Base-by-base conservation (phyloP, 2,329 filamentous ascomycete genomes). In the Didymella lethalis region DNA sequence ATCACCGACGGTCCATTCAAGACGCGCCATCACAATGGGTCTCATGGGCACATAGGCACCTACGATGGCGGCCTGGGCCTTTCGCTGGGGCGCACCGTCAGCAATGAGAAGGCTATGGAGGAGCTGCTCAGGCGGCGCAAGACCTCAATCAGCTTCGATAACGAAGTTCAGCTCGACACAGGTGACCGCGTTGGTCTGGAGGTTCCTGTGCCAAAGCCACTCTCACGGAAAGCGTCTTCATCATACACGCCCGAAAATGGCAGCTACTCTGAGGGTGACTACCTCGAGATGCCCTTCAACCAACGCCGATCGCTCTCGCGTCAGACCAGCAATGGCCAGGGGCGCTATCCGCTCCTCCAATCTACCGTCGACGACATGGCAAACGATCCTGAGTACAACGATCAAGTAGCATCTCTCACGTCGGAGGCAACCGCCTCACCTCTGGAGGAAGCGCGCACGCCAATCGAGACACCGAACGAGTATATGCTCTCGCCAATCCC, bases 371-470 rank as follows among this genome's bases (percentile, higher is more conserved):
- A 77, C 50, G 67, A 70, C 34, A 65, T 76, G 20, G 68, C 66
- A 4, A 63, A 63, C 18, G 64, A 70, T 44, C 55, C 63, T 11
- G 68, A 71, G 48, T 73, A 69, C 59, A 65, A 59, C 41, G 75
- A 78, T 45, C 73, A 76, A 44, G 74, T 79, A 16, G 77, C 78
- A 12, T 79, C 78, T 4, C 61, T 80, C 45, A 80, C 78, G 2
- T 80, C 78, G n/a, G 77, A 74, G 41, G 68, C 76, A n/a, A 78
- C 78, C 6, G 74, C 71, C 25, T 80, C 78, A 8, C 73, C 67
- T 10, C 55, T 74, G 4, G 77, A 79, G 32, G 77, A 79, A 58
- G 70, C 74, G 25, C 71, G 67, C 14, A 80, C 78, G 2, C 77
- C 77, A 2, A 65, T 73, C 28, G 76, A 78, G 34, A 60, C 67